Percentiles rank a stretch among this genome's conserved stretches.
phyloP scores from a whole-genome alignment of 2,329 filamentous ascomycete genomes.

The Dichotomopilus funicola region DNA sequence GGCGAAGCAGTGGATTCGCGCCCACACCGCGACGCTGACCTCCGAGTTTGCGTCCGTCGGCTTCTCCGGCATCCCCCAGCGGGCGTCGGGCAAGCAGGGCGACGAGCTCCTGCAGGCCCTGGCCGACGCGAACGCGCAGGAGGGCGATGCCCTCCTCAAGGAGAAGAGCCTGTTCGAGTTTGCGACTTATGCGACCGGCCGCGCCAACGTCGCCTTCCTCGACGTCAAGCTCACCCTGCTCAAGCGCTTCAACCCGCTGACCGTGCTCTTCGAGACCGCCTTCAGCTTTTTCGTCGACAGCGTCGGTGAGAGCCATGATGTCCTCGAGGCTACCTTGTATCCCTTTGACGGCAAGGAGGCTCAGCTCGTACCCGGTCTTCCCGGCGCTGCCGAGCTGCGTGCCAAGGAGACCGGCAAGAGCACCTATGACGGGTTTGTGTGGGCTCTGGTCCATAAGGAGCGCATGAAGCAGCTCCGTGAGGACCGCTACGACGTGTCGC shows the following conservation, averaged over 20 bases:
- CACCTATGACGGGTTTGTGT: constrained; percentile 85
- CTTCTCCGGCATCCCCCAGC: constrained; percentile 54
- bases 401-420: constrained; percentile 53
- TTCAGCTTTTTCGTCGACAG: constrained; percentile 76
- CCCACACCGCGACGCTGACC: constrained; percentile 64
- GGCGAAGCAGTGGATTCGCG: constrained; percentile 72
- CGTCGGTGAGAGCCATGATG: constrained; percentile 62
- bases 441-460: constrained; percentile 92
- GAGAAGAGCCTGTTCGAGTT: constrained; percentile 87
- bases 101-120: constrained; percentile 60
- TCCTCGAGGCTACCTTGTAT: constrained; percentile 70
- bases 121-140: constrained; percentile 28
- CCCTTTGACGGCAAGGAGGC: constrained; percentile 89
- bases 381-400: constrained; percentile 51
- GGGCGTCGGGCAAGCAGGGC: constrained; percentile 39
- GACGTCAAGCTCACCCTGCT: constrained; percentile 76
- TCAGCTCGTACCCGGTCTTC: constrained; percentile 61
- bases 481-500: constrained; percentile 87
- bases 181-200: constrained; percentile 78
- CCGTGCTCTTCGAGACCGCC: constrained; percentile 54
- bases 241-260: constrained; percentile 79
- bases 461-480: constrained; percentile 84
- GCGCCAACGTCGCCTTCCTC: constrained; percentile 86
- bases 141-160: constrained; percentile 59
- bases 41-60: constrained; percentile 85